A percentile compares a stretch with the other conserved stretches of the same genome.
Conservation (phyloP, 257 asterid species). For the Scutellaria baicalensis region DNA sequence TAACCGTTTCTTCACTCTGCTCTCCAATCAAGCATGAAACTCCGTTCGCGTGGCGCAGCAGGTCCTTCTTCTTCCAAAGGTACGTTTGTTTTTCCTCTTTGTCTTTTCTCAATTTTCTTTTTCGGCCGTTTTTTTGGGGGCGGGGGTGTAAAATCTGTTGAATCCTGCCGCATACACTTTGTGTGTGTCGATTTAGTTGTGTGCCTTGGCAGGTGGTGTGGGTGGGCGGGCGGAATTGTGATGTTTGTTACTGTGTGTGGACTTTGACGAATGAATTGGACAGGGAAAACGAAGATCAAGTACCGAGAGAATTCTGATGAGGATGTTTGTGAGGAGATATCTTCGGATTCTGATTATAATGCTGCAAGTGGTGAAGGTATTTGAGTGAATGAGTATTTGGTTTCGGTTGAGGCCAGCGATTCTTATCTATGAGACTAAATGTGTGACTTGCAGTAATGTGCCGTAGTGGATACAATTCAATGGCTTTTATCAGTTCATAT, state of each 20-base stretch:
- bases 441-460: neutral
- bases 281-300: constrained; percentile 29
- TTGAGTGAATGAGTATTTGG: neutral
- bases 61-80: constrained; percentile 36
- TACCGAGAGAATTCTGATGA: constrained; percentile 33
- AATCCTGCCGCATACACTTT: neutral
- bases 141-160: neutral
- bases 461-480: neutral
- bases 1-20: neutral
- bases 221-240: neutral
- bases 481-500: neutral
- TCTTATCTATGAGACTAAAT: neutral
- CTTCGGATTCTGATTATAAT: constrained; percentile 25
- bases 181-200: neutral
- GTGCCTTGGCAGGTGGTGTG: neutral
- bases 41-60: constrained; percentile 18
- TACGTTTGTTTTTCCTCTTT: neutral
- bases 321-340: constrained; percentile 2
- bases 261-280: neutral
- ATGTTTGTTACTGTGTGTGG: neutral
- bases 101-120: neutral
- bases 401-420: neutral
- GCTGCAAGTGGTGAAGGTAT: constrained; percentile 19
- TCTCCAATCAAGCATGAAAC: constrained; percentile 21
- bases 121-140: neutral